Evolutionary conservation across 768 basidiomycete genomes (phyloP), one percentile per base, ranked within the genome.

Genomic region (Boletus rubescentipes): DNA sequence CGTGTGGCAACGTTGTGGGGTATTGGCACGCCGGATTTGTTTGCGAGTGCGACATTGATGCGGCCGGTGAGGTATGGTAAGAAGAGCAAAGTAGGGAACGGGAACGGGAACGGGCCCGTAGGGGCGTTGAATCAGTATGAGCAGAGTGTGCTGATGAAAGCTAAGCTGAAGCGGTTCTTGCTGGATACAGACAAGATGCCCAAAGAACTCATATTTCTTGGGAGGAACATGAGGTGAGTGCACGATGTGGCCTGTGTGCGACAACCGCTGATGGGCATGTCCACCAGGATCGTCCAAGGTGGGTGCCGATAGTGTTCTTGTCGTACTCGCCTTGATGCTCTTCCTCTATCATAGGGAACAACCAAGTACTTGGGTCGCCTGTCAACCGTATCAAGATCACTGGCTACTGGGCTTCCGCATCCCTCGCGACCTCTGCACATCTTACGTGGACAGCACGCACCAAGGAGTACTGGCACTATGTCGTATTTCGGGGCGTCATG

Each of bases 361-460:
- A 93, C 61, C 89, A 93, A 68, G 74, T 80, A 2, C 82, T 95
- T 35, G 89, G 90, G 14, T 89, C 89, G 3, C 93, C 93, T 0
- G 89, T 93, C 1, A 94, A 95, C 65, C 83, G 93, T 18, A 86
- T 97, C 72, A 93, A 92, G 69, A 89, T 95, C 49, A 91, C 89
- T 0, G 93, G 89, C 0, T 82, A 81, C 66, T 91, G 85, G 82
- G 93, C 91, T 26, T 86, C 90, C 5, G 77, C 79, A 21, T 86
- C 88, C 5, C 76, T 89, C 6, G 71, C 77, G 10, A 71, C 73
- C n/a, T 71, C 75, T 29, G 60, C 74, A 15, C 61, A 77, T 54
- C 75, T 83, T 31, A 58, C 75, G 15, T 53, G 81, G 42, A 46
- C 61, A 4, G 68, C 75, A 40, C 77, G 81, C 5, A 35, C 81